phyloP scores from a whole-genome alignment of 2,329 filamentous ascomycete species.

The Pseudocercospora eumusae region DNA sequence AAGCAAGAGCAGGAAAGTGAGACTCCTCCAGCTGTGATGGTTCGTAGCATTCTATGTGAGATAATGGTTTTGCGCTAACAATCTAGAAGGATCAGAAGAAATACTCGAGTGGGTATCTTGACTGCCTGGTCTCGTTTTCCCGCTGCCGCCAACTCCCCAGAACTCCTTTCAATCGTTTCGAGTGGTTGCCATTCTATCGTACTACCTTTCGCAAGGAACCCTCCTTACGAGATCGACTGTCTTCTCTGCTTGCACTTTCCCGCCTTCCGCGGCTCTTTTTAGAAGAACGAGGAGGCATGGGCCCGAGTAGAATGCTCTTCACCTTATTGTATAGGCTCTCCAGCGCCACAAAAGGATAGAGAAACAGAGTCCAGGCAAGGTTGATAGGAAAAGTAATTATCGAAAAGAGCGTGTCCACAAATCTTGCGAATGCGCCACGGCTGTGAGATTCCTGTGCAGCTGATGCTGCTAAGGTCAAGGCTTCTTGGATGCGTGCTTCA shows the following conservation, averaged over 20 bases:
- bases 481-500: constrained; percentile 71
- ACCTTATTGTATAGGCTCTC: constrained; percentile 32
- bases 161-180: not conserved
- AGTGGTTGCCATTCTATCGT: not conserved
- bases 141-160: not conserved
- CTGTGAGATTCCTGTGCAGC: constrained; percentile 55
- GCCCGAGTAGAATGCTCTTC: constrained; percentile 30
- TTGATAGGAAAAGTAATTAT: constrained; percentile 26
- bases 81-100: not conserved
- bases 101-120: not conserved
- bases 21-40: too few species aligned
- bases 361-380: constrained; percentile 23
- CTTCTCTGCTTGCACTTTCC: constrained; percentile 9
- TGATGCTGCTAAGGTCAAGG: constrained; percentile 76
- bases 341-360: constrained; percentile 27
- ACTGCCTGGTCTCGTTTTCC: not conserved
- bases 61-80: too few species aligned
- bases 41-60: not conserved
- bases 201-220: not conserved
- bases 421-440: constrained; percentile 28
- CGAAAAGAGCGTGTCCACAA: constrained; percentile 25
- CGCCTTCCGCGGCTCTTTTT: constrained; percentile 9
- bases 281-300: constrained; percentile 15
- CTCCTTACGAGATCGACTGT: constrained; percentile 10
- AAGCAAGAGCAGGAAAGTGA: too few species aligned